Base-by-base conservation (phyloP, 441 rosid genomes). In the Pelargonium fulgidum region DNA sequence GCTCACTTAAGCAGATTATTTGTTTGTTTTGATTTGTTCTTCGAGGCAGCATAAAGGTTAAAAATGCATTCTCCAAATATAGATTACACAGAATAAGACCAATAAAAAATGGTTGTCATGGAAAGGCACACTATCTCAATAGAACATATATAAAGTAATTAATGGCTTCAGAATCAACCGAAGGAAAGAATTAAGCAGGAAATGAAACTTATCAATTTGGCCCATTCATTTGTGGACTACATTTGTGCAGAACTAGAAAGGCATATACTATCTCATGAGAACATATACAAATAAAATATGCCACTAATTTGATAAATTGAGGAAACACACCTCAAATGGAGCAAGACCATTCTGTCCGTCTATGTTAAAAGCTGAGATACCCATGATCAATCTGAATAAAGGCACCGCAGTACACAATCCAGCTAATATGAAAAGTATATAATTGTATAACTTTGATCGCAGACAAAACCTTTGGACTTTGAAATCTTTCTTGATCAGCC, bases 301-400 rank as follows among this genome's bases (percentile, higher is more conserved):
- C 1, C 8, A n/a, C 1, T 52, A 63, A 42, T 50, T 12, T 67
- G 19, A 14, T 44, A 50, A 62, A 54, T 6, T 14, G n/a, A 4
- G 19, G 71, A 61, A 71, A 65, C 76, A 26, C 72, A 92, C 99
- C 99, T 95, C 98, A 70, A 72, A 91, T 3, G 99, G 96, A 82
- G 94, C 87, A 78, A 92, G 84, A 52, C 88, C 84, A 58, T 70
- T 75, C 78, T 81, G 85, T 52, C 89, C 89, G 76, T 89, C 96
- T 74, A 92, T 73, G 82, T 92, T 82, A 64, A 95, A 72, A 77
- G 86, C 63, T 10, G 99, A 95, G 65, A 91, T 75, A 3, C 96
- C 91, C 93, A 91, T 85, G 26, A 86, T 74, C 88, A 95, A 77
- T 75, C 97, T 87, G 85, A 86, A 87, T 77, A 95, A 76, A 70